phyloP scores from a whole-genome alignment of 805 yeast genomes.

The Zygoascus tannicola region DNA sequence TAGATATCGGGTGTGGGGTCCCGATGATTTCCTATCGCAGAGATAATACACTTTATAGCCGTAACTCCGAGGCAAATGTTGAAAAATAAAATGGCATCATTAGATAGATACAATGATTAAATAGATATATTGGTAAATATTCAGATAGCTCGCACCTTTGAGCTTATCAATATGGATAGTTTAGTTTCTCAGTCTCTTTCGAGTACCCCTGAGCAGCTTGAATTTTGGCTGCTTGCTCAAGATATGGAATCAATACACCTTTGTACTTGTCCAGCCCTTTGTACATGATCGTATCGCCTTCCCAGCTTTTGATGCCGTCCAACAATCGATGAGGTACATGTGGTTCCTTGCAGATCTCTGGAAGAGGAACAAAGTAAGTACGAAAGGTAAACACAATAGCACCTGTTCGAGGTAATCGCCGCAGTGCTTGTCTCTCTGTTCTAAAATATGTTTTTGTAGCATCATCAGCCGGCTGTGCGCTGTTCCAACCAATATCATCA shows the following conservation, averaged over 20 bases:
- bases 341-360: constrained; percentile 79
- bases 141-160: too few species aligned
- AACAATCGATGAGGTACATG: constrained; percentile 49
- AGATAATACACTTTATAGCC: too few species aligned
- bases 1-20: too few species aligned
- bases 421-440: constrained; percentile 63
- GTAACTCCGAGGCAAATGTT: too few species aligned
- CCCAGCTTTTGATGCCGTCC: constrained; percentile 57
- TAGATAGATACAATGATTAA: too few species aligned
- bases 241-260: constrained; percentile 49
- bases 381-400: constrained; percentile 70
- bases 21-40: too few species aligned
- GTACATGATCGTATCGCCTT: constrained; percentile 54
- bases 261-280: constrained; percentile 51
- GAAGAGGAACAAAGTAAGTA: constrained; percentile 57
- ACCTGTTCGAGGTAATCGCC: constrained; percentile 53
- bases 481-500: constrained; percentile 35
- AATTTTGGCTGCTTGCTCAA: constrained; percentile 47
- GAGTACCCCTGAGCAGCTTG: constrained; percentile 43
- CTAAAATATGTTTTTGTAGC: constrained; percentile 47
- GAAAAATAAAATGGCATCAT: too few species aligned
- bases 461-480: neutral
- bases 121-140: too few species aligned
- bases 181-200: neutral
- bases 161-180: neutral